These are phyloP conservation scores for Mollisiaceae sp. DNA, from an alignment of 2,329 filamentous ascomycete genomes.

Conservation along the genomic window DNA sequence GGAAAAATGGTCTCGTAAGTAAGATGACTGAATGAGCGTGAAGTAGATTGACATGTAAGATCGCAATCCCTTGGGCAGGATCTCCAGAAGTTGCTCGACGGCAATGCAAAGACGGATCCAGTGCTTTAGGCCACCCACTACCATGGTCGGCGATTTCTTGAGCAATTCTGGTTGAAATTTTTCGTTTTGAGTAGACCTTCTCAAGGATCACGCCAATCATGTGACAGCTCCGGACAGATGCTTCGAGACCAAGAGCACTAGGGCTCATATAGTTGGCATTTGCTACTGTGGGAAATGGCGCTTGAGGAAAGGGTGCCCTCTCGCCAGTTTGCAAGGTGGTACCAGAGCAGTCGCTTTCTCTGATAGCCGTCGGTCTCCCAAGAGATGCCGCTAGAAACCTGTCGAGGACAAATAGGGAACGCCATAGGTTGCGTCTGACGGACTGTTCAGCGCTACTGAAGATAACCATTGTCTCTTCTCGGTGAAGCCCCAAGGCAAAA, in stretches of 20 bases:
- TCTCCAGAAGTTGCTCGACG: constrained; percentile 51
- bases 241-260: constrained; percentile 53
- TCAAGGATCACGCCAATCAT: constrained; percentile 63
- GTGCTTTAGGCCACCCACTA: constrained; percentile 55
- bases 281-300: constrained; percentile 27
- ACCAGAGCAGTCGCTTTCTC: constrained; percentile 65
- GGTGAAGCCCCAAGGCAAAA: constrained; percentile 65
- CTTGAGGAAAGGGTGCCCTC: constrained; percentile 30
- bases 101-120: constrained; percentile 56
- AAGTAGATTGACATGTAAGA: constrained; percentile 66
- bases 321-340: constrained; percentile 45
- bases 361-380: constrained; percentile 65
- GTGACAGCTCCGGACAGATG: constrained; percentile 61
- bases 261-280: constrained; percentile 39
- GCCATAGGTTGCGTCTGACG: constrained; percentile 64
- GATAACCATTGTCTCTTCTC: constrained; percentile 61
- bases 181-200: constrained; percentile 63
- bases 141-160: constrained; percentile 61
- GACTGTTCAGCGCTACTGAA: constrained; percentile 54
- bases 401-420: constrained; percentile 68
- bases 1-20: constrained; percentile 67
- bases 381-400: constrained; percentile 66
- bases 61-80: constrained; percentile 59
- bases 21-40: constrained; percentile 68
- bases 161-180: constrained; percentile 61